Conservation (phyloP, 1,139 yeast species). For the Candida mesenterica region DNA sequence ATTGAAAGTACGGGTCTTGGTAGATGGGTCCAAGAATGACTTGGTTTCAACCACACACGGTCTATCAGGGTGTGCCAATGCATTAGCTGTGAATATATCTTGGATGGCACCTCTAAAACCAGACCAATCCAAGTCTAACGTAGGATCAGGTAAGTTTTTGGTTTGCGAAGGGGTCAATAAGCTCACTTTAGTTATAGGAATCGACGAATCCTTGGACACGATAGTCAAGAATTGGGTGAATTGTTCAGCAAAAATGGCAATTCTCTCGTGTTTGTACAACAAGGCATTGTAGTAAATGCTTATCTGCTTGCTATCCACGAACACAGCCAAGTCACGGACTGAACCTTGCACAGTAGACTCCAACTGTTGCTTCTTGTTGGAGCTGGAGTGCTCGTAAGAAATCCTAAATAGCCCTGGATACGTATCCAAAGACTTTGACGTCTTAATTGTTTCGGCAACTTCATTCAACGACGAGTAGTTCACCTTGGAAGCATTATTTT, state of each 20-base stretch:
- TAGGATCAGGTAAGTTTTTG: slow-evolving; percentile 78
- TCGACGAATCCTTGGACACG: slow-evolving; percentile 32
- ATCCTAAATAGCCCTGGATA: slow-evolving; percentile 65
- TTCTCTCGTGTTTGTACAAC: slow-evolving; percentile 69
- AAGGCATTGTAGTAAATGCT: slow-evolving; percentile 70
- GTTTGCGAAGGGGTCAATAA: slow-evolving; percentile 66
- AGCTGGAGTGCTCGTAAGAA: slow-evolving; percentile 53
- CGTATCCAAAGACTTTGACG: slow-evolving; percentile 48
- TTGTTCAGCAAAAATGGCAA: slow-evolving; percentile 71
- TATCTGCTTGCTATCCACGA: slow-evolving; percentile 28
- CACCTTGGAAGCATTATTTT: slow-evolving; percentile 34
- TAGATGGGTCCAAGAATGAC: slow-evolving; percentile 53
- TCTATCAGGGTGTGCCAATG: slow-evolving; percentile 77
- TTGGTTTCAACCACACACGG: slow-evolving; percentile 92
- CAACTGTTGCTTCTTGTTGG: slow-evolving; percentile 40
- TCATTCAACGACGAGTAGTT: slow-evolving; percentile 53
- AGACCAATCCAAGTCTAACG: slow-evolving; percentile 82
- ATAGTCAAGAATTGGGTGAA: slow-evolving; percentile 50
- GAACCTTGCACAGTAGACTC: slow-evolving; percentile 53
- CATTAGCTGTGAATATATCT: slow-evolving; percentile 86
- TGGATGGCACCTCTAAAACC: slow-evolving; percentile 94
- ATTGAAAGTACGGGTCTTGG: slow-evolving; percentile 69
- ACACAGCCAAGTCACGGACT: slow-evolving; percentile 63
- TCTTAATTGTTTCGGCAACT: slow-evolving; percentile 52
- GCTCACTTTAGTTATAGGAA: slow-evolving; percentile 57